phyloP scores from a whole-genome alignment of 2,329 filamentous ascomycete genomes.

The Sclerotinia borealis region DNA sequence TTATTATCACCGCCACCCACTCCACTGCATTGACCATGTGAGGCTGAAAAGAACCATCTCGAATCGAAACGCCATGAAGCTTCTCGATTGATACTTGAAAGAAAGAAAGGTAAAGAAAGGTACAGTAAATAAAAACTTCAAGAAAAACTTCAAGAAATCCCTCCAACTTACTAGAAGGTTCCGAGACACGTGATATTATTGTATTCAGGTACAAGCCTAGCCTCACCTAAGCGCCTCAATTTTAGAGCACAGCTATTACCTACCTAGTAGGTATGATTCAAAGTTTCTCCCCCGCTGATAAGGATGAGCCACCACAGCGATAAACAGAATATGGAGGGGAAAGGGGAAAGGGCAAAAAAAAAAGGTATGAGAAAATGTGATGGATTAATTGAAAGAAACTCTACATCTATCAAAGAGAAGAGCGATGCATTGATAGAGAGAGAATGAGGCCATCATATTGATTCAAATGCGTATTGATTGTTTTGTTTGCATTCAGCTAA shows the following conservation, averaged over 20 bases:
- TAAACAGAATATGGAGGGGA: neutral
- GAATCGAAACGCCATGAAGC: neutral
- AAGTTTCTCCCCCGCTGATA: constrained; percentile 5
- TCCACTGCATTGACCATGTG: neutral
- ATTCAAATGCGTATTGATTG: neutral
- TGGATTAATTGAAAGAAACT: no score
- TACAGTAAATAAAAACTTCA: neutral
- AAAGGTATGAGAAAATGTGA: neutral
- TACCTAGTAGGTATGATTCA: neutral
- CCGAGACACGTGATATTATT: neutral
- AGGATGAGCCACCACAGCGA: neutral
- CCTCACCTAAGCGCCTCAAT: no score
- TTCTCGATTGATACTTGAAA: neutral
- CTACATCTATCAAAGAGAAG: no score
- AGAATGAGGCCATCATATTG: neutral
- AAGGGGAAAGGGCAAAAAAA: neutral
- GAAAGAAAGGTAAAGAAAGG: neutral
- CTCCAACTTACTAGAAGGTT: neutral
- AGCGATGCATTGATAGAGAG: no score
- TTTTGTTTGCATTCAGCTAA: neutral
- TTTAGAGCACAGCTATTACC: neutral
- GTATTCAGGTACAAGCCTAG: neutral
- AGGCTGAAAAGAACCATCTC: neutral
- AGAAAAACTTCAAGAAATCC: neutral
- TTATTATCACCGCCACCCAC: neutral